Base-by-base conservation (phyloP, 768 basidiomycete species). In the Podaxis sp. region DNA sequence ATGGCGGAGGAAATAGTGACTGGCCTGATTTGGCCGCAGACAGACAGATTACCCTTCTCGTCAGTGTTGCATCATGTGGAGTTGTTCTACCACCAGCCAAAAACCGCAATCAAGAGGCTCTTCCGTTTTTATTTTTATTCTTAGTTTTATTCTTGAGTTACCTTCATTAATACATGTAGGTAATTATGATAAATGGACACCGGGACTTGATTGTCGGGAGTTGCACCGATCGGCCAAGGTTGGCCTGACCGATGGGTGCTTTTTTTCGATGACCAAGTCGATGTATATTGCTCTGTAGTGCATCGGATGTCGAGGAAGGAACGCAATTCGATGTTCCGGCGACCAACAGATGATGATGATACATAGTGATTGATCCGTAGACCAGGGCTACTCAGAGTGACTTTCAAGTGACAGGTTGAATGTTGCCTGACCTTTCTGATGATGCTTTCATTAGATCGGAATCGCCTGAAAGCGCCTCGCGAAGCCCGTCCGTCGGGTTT, bases 341-440 rank as follows among this genome's bases (percentile, higher is more conserved):
- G 24, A 46, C 48, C 48, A 46, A 48, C 28, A 24, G 30, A 33
- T 6, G 22, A 51, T 39, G 57, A 11, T 57, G 56, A 57, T 46
- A 44, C 33, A 33, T 9, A 9, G 33, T 33, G 33, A 56, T 57
- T 60, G 59, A 60, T 60, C 59, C 59, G 59, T 26, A 22, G 22
- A 12, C 12, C 22, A 38, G 48, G 30, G 30, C 42, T 30, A 33
- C 48, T 46, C 5, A 24, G 49, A 26, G 13, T 51, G 59, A 39
- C 19, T 26, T 26, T n/a, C 49, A 13, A 60, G 19, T 36, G 58
- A 36, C 36, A 36, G 36, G 33, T 13, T 3, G 59, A 52, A 42
- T 40, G 54, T 42, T 56, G 54, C 54, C 54, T 56, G 54, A 56
- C 4, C 4, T 9, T 46, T 19, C 19, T 22, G 26, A 19, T 19